phyloP scores from a whole-genome alignment of 2,329 filamentous ascomycete species.

The Tolypocladium guangdongense region DNA sequence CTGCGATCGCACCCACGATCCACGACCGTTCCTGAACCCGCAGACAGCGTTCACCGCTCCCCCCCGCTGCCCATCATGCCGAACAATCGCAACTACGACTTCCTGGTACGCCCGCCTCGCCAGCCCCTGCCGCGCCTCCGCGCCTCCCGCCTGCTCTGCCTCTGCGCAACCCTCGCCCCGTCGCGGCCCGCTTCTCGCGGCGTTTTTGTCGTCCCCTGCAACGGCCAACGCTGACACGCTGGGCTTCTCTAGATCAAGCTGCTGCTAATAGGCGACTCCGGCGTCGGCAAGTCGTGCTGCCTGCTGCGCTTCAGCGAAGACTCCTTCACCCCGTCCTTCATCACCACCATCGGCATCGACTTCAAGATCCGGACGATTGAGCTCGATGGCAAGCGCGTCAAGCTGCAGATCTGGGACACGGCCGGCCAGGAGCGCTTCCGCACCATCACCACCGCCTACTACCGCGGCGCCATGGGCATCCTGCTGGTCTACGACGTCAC shows the following conservation, averaged over 20 bases:
- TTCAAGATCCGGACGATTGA: conserved; percentile 99
- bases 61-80: conserved; percentile 55
- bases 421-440: conserved; percentile 97
- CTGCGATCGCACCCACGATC: neutral
- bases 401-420: conserved; percentile 99
- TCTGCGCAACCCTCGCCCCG: neutral
- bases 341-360: conserved; percentile 98
- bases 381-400: conserved; percentile 95
- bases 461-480: conserved; percentile 96
- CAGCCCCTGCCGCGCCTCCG: conserved; percentile 7
- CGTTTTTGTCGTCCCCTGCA: neutral
- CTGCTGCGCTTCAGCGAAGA: conserved; percentile 94
- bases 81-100: conserved; percentile 97
- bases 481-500: conserved; percentile 97
- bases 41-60: neutral
- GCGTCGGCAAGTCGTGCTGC: conserved; percentile 95
- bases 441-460: conserved; percentile 98
- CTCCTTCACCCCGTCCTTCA: conserved; percentile 94
- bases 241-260: conserved; percentile 68
- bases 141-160: neutral
- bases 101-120: conserved; percentile 58
- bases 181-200: conserved; percentile 1
- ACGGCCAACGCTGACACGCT: conserved; percentile 2
- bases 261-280: conserved; percentile 90
- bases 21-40: neutral